These are phyloP conservation scores for Blastobotrys proliferans DNA, from an alignment of 1,139 yeast species.

Conservation along the genomic window DNA sequence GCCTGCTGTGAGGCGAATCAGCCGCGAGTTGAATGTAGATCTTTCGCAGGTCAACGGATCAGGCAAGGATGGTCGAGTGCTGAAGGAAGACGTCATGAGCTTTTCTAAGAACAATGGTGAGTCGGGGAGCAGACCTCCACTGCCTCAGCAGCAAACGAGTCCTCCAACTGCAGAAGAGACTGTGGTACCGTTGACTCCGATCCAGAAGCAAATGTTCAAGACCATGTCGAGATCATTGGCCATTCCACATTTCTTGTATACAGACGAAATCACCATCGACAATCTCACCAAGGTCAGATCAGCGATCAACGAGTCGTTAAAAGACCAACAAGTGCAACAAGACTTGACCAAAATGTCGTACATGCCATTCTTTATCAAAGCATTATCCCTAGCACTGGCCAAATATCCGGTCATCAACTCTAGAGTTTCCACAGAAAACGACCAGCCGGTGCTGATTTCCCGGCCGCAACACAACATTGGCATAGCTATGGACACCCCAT, in stretches of 20 bases:
- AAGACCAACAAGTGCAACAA: too few species aligned
- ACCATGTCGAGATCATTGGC: constrained; percentile 33
- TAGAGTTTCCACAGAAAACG: constrained; percentile 21
- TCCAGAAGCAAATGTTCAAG: constrained; percentile 35
- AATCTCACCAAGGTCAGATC: constrained; percentile 25
- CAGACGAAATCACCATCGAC: constrained; percentile 34
- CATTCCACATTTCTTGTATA: constrained; percentile 37
- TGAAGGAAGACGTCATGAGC: constrained; percentile 34
- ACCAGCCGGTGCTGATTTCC: constrained; percentile 26
- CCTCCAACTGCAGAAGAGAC: constrained; percentile 8
- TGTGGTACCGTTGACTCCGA: constrained; percentile 28
- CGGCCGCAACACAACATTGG: constrained; percentile 43
- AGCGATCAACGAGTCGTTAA: constrained; percentile 28
- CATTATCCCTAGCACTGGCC: constrained; percentile 31
- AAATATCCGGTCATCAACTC: constrained; percentile 33
- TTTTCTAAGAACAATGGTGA: constrained; percentile 14
- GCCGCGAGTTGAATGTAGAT: constrained; percentile 30
- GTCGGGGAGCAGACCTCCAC: too few species aligned
- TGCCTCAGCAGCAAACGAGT: constrained; percentile 12
- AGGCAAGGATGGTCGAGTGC: constrained; percentile 36
- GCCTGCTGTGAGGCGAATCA: constrained; percentile 35
- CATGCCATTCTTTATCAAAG: constrained; percentile 38
- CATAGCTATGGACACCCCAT: constrained; percentile 72
- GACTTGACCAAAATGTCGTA: constrained; percentile 29
- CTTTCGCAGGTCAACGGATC: constrained; percentile 29